These are phyloP conservation scores for Leishmania martiniquensis DNA, from an alignment of 208 protist genomes.

Conservation along the genomic window DNA sequence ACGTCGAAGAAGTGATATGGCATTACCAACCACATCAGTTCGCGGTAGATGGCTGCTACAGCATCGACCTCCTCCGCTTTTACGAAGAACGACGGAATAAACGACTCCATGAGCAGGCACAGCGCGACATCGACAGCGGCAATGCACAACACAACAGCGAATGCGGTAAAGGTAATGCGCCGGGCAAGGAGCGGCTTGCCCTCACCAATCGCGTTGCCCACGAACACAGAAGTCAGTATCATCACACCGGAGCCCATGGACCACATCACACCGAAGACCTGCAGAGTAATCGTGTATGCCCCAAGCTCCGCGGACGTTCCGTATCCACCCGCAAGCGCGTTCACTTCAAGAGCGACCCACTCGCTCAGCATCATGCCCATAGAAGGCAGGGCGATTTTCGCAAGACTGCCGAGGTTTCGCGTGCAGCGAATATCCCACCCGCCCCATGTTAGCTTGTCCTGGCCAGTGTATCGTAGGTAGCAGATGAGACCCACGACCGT, in stretches of 20 bases:
- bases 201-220: constrained; percentile 81
- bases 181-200: constrained; percentile 66
- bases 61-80: constrained; percentile 43
- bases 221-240: constrained; percentile 74
- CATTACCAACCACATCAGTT: constrained; percentile 66
- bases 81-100: constrained; percentile 73
- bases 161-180: constrained; percentile 62
- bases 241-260: constrained; percentile 72
- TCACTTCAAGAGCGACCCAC: constrained; percentile 85
- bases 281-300: constrained; percentile 79
- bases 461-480: constrained; percentile 57
- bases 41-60: constrained; percentile 52
- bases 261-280: constrained; percentile 83
- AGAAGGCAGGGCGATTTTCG: constrained; percentile 74
- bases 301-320: constrained; percentile 62
- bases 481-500: constrained; percentile 47
- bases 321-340: constrained; percentile 69
- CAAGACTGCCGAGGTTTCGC: constrained; percentile 52
- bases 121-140: constrained; percentile 50
- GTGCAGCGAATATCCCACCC: constrained; percentile 61
- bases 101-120: constrained; percentile 44
- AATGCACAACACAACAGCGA: constrained; percentile 56
- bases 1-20: constrained; percentile 86
- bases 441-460: constrained; percentile 74
- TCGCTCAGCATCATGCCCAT: constrained; percentile 89